phyloP scores from a whole-genome alignment of 805 yeast genomes.

The Wickerhamiella australiensis region DNA sequence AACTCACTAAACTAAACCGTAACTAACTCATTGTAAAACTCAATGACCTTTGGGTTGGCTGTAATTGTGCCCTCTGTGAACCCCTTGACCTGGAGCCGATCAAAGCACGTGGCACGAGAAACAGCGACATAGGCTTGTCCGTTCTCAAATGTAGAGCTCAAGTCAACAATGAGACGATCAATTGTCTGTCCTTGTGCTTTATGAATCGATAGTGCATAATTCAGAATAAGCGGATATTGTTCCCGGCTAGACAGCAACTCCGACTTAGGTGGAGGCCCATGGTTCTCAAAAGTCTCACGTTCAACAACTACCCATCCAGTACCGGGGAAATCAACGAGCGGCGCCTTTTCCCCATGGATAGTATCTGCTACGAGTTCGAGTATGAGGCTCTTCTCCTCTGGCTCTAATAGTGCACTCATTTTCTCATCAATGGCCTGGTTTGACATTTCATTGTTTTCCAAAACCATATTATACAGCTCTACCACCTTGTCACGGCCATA shows the following conservation, averaged over 20 bases:
- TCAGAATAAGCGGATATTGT: constrained; percentile 74
- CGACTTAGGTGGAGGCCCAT: constrained; percentile 11
- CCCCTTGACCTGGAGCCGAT: constrained; percentile 68
- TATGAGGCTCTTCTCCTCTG: not conserved
- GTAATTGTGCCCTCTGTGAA: constrained; percentile 52
- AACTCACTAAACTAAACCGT: not conserved
- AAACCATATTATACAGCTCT: not conserved
- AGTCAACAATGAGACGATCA: constrained; percentile 62
- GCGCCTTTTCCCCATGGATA: constrained; percentile 11
- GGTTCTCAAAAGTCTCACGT: constrained; percentile 16
- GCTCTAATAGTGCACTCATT: not conserved
- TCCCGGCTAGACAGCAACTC: constrained; percentile 46
- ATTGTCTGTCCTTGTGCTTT: constrained; percentile 92
- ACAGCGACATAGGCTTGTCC: constrained; percentile 97
- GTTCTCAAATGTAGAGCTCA: constrained; percentile 63
- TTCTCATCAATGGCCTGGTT: not conserved
- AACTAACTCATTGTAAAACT: constrained; percentile 40
- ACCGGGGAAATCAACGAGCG: constrained; percentile 20
- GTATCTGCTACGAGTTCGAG: constrained; percentile 6
- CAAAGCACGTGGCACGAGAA: constrained; percentile 75
- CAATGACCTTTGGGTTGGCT: constrained; percentile 58
- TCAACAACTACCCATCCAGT: constrained; percentile 13
- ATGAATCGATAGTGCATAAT: constrained; percentile 94
- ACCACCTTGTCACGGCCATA: not conserved
- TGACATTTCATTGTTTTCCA: not conserved